Evolutionary conservation across 2,329 filamentous ascomycete species (phyloP), one percentile per base, ranked within the genome.

Genomic region (Xylaria sp.): DNA sequence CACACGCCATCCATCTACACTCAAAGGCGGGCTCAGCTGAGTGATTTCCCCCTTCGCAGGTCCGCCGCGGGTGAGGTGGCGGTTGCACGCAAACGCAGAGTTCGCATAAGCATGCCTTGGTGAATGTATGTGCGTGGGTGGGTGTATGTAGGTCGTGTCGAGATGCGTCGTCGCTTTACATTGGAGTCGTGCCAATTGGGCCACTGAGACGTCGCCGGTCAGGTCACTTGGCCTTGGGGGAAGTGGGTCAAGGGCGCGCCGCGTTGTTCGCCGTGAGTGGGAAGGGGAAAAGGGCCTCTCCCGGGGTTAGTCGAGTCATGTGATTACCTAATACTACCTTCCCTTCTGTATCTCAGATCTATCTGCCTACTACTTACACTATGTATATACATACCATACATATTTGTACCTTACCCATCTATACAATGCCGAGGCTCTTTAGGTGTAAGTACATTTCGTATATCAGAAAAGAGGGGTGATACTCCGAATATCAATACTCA

Each of bases 191-290:
- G 23, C 23, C 43, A 19, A 45, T 42, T 51, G 60, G 51, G 42
- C 52, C 61, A 60, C 38, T 42, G 38, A 43, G 35, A 40, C n/a
- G 47, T 40, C 33, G 35, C 50, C 12, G 14, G 47, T 15, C 38
- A 42, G 19, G 47, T 60, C 52, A 50, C 52, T 62, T 47, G 52
- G 60, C 53, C 63, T 55, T 52, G 42, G 40, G 51, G 51, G n/a
- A n/a, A n/a, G 64, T 66, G 63, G 63, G 49, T 51, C 60, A 17
- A 47, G 54, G n/a, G 40, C 57, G 57, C 61, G 61, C 57, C 50
- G 57, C 50, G 37, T 21, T 57, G n/a, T n/a, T 28, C 25, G 37
- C 46, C 40, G 33, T 15, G 19, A 28, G n/a, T n/a, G n/a, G n/a
- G n/a, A n/a, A n/a, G n/a, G n/a, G n/a, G n/a, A n/a, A n/a, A n/a